Percentiles rank a stretch among this genome's conserved stretches.
These are phyloP conservation scores for Torulaspora delbrueckii DNA, from an alignment of 805 yeast species.

Conservation along the genomic window DNA sequence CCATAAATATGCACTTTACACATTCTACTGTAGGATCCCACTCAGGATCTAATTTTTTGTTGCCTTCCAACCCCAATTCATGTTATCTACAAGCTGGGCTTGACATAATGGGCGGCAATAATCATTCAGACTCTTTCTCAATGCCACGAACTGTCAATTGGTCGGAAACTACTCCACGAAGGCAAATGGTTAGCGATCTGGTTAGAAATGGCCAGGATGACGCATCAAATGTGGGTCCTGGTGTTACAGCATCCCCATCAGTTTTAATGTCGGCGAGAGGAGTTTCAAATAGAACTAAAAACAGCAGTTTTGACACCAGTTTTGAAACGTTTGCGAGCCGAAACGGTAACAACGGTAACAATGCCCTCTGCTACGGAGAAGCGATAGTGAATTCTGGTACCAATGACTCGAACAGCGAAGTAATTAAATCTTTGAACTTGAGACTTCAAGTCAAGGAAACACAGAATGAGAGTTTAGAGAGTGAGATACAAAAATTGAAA, in stretches of 20 bases:
- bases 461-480: conserved; percentile 43
- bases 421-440: conserved; percentile 40
- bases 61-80: conserved; percentile 3
- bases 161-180: conserved; percentile 1
- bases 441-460: conserved; percentile 54
- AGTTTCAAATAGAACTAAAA: conserved; percentile 1
- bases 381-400: not conserved
- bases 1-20: not conserved
- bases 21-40: not conserved
- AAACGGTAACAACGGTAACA: not conserved
- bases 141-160: conserved; percentile 1
- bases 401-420: not conserved
- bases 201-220: not conserved
- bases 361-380: not conserved
- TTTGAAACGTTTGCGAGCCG: conserved; percentile 1
- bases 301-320: conserved; percentile 10
- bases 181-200: not conserved
- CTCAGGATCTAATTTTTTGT: conserved; percentile 1
- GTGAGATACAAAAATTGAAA: conserved; percentile 40
- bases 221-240: not conserved
- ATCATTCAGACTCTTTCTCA: not conserved
- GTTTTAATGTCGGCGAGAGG: conserved; percentile 6
- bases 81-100: conserved; percentile 1
- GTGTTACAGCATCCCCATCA: conserved; percentile 6
- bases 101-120: conserved; percentile 4